Evolutionary conservation across 192 early-diverging fungal genomes (phyloP), one percentile per base, ranked within the genome.

Genomic region (Mortierella antarctica): DNA sequence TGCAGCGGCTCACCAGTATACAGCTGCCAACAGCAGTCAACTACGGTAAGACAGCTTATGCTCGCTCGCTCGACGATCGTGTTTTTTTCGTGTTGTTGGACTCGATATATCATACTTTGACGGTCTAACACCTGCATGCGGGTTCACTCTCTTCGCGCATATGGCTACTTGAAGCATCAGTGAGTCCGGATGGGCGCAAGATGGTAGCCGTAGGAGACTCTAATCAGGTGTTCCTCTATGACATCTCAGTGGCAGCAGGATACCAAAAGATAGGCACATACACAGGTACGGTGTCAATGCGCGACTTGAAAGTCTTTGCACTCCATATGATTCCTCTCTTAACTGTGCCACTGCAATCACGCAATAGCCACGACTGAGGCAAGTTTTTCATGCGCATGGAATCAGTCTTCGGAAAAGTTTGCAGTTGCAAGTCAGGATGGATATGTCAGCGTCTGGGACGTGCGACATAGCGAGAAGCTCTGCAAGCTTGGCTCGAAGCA

Each of bases 401-500:
- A 94, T 79, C 95, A 96, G 64, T 85, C 91, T 15, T 96, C 94
- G 2, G 94, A 96, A 67, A 94, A 92, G 73, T 99, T 99, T 88
- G 97, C 97, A 0, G 96, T 99, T 2, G 96, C 96, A 12, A 96
- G 92, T 83, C 95, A 97, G 80, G 94, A 98, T 82, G 97, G 97
- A 10, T 94, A 83, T 67, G 95, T 96, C 9, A 92, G 90, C 54
- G 94, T 99, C 1, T 99, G 95, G 95, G 97, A 99, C 76, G 88
- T 97, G 48, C 88, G 95, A 20, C 87, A 86, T 54, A 92, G 86
- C 41, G 87, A 93, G 21, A 94, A 95, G 65, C 78, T 97, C 21
- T 92, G 90, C 71, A 90, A 94, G 79, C 65, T 97, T 6, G 84
- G 83, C 52, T 87, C 90, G 42, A 93, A 88, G 60, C 90, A 94